phyloP scores from a whole-genome alignment of 1,139 yeast species.

The Sugiyamaella novakii region DNA sequence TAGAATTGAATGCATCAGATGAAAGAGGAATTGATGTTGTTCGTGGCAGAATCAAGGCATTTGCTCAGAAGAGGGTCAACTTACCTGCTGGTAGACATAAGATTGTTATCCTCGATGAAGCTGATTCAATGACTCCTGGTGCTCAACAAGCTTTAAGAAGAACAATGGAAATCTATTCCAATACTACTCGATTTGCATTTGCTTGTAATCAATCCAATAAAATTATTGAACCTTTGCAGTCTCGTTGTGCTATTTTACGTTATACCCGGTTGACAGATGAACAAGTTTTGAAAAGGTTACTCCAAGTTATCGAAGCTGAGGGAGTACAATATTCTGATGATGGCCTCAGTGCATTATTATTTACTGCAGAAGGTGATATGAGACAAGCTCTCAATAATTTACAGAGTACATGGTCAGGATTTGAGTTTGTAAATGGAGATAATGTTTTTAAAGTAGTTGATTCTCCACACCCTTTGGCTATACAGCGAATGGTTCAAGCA shows the following conservation, averaged over 20 bases:
- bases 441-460: conserved; percentile 96
- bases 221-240: conserved; percentile 94
- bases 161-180: conserved; percentile 94
- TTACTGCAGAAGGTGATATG: conserved; percentile 99
- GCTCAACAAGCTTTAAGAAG: conserved; percentile 97
- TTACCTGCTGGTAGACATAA: conserved; percentile 79
- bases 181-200: conserved; percentile 94
- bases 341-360: conserved; percentile 91
- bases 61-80: conserved; percentile 89
- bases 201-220: conserved; percentile 95
- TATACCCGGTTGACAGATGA: conserved; percentile 80
- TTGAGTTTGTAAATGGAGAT: conserved; percentile 83
- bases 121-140: conserved; percentile 98
- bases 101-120: conserved; percentile 89
- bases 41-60: conserved; percentile 86
- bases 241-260: conserved; percentile 92
- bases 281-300: conserved; percentile 75
- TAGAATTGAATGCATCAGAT: conserved; percentile 94
- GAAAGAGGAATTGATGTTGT: conserved; percentile 97
- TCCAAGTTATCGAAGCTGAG: conserved; percentile 72
- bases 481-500: conserved; percentile 71
- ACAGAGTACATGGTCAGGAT: conserved; percentile 93
- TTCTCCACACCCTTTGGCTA: conserved; percentile 91
- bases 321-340: conserved; percentile 79
- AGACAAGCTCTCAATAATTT: conserved; percentile 94